Percentiles rank a stretch among this genome's conserved stretches.
Evolutionary conservation across 208 protist genomes (phyloP).

Genomic region (Trypanosoma cruzi): DNA sequence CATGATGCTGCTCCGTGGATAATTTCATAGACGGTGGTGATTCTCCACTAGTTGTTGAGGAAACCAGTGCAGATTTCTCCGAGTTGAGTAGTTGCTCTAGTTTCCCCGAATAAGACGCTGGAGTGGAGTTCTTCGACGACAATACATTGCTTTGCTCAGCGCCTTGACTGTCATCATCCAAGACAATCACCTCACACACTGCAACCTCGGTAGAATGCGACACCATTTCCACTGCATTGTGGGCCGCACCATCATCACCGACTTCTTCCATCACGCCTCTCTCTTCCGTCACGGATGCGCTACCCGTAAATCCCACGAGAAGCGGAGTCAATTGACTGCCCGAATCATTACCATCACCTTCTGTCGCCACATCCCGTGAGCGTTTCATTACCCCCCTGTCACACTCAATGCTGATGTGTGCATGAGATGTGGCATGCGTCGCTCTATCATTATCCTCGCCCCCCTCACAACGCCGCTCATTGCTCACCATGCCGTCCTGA

Average conservation of each 20-base stretch:
- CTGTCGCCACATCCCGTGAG: not conserved
- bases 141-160: not conserved
- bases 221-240: not conserved
- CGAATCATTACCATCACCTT: not conserved
- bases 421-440: not conserved
- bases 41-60: not conserved
- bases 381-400: not conserved
- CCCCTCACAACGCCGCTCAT: not conserved
- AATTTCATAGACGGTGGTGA: constrained; percentile 20
- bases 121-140: not conserved
- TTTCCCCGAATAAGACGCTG: not conserved
- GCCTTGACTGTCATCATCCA: not conserved
- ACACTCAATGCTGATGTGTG: not conserved
- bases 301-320: not conserved
- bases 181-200: not conserved
- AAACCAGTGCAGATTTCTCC: not conserved
- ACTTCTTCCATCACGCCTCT: not conserved
- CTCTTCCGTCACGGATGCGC: not conserved
- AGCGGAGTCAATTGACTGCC: not conserved
- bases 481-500: not conserved
- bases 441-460: not conserved
- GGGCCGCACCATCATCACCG: not conserved
- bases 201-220: not conserved
- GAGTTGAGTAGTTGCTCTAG: not conserved
- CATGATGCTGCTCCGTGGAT: constrained; percentile 64